Percentiles rank a stretch among this genome's conserved stretches.
phyloP scores from a whole-genome alignment of 2,329 filamentous ascomycete species.

The Bipolaris sorokiniana region DNA sequence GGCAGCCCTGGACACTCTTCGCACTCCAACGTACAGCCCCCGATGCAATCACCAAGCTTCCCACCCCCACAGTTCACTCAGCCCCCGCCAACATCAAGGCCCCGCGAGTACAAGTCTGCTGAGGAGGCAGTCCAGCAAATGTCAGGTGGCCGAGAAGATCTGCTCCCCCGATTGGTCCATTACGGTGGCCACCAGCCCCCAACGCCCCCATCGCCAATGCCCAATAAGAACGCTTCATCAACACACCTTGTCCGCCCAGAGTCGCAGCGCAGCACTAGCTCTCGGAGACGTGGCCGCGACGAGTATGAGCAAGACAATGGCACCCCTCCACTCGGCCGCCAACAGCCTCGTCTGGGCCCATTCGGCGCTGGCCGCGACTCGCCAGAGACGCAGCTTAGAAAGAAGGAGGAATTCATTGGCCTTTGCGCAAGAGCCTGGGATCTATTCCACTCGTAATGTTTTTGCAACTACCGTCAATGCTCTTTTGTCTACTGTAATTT shows the following conservation, averaged over 20 bases:
- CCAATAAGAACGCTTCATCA: slow-evolving; percentile 50
- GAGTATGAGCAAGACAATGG: slow-evolving; percentile 91
- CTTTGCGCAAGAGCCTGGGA: slow-evolving; percentile 94
- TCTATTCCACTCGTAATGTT: slow-evolving; percentile 81
- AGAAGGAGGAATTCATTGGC: slow-evolving; percentile 90
- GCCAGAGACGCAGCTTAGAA: slow-evolving; percentile 79
- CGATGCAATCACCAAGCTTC: slow-evolving; percentile 79
- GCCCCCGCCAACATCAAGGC: slow-evolving; percentile 62
- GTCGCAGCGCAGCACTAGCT: slow-evolving; percentile 61
- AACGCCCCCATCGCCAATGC: slow-evolving; percentile 81
- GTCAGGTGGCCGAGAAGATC: slow-evolving; percentile 87
- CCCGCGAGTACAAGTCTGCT: slow-evolving; percentile 90
- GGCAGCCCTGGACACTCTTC: slow-evolving; percentile 69
- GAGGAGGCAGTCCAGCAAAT: slow-evolving; percentile 93
- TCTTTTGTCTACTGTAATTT: neutral
- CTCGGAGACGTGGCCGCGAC: slow-evolving; percentile 77
- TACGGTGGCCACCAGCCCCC: slow-evolving; percentile 94
- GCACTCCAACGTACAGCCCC: slow-evolving; percentile 68
- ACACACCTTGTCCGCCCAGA: slow-evolving; percentile 40
- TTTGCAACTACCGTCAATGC: slow-evolving; percentile 6
- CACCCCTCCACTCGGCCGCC: slow-evolving; percentile 79
- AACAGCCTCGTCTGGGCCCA: slow-evolving; percentile 60
- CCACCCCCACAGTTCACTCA: slow-evolving; percentile 60
- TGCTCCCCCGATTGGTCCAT: slow-evolving; percentile 91
- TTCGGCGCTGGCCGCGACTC: slow-evolving; percentile 84